Base-by-base conservation (phyloP, 2,329 filamentous ascomycete genomes). In the Trichoderma arundinaceum region DNA sequence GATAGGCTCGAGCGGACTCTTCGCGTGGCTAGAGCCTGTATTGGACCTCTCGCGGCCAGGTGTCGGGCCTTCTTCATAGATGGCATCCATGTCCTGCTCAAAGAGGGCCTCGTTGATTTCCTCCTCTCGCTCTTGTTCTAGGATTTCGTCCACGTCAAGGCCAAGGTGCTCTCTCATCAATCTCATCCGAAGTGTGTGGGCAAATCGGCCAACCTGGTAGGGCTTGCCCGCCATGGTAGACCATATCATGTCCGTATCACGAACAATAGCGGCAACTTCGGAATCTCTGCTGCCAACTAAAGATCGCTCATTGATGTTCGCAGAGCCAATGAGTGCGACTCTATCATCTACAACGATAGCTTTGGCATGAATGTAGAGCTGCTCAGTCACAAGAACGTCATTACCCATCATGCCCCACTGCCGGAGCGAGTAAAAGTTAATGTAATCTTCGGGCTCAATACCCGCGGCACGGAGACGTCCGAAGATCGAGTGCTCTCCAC, bases 331-430 rank as follows among this genome's bases (percentile, higher is more conserved):
- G 68, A 99, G 88, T 19, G 90, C 94, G 66, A 95, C 88, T 39
- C 94, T 88, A 74, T 99, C 95, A 76, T 99, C 95, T 4, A 97
- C 94, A 64, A 99, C 86, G 83, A 98, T 98, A 70, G 91, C 91
- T 79, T 99, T 99, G 68, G 95, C 95, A 74, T 99, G 95, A 65
- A 99, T 98, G 75, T 99, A 99, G 10, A 99, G 85, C 78, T 98
- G 95, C 76, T 99, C 95, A 0, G 95, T 98, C 3, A 95, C 92
- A 43, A 98, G 81, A 65, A 88, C 87, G 70, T 95, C 91, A 69
- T 90, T 90, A 38, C 92, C 92, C 75, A 99, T 93, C 76, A 90
- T 90, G 22, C 94, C 95, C 94, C 94, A 98, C 64, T 94, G 88
- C 66, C 95, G 87, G 68, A 99, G 81, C 70, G 92, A 94, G 79